Conservation (phyloP, 805 yeast species). For the Metschnikowia anglica region DNA sequence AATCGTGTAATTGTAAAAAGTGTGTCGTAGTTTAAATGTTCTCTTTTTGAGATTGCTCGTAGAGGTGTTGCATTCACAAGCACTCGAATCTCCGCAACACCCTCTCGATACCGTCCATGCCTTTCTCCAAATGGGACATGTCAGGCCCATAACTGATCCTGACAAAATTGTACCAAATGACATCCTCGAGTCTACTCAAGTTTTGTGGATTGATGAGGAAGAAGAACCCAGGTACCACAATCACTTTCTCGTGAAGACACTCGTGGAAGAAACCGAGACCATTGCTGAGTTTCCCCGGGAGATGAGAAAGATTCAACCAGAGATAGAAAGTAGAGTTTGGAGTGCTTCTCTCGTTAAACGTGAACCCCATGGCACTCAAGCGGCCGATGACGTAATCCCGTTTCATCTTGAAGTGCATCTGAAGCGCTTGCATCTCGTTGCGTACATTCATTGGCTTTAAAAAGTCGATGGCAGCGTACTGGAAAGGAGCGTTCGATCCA, state of each 20-base stretch:
- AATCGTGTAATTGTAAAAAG: neutral
- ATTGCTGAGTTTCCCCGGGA: slow-evolving; percentile 56
- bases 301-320: slow-evolving; percentile 56
- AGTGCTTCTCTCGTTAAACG: slow-evolving; percentile 39
- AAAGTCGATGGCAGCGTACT: slow-evolving; percentile 56
- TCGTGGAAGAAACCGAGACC: slow-evolving; percentile 65
- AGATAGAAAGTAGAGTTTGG: slow-evolving; percentile 61
- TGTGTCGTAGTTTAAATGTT: neutral
- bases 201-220: slow-evolving; percentile 58
- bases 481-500: slow-evolving; percentile 62
- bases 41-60: neutral
- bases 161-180: slow-evolving; percentile 58
- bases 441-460: slow-evolving; percentile 50
- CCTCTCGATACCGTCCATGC: slow-evolving; percentile 60
- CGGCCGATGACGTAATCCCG: slow-evolving; percentile 54
- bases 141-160: slow-evolving; percentile 64
- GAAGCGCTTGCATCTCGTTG: slow-evolving; percentile 56
- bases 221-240: slow-evolving; percentile 63
- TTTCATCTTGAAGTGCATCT: slow-evolving; percentile 54
- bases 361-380: slow-evolving; percentile 53
- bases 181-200: slow-evolving; percentile 48
- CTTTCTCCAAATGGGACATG: slow-evolving; percentile 46
- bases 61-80: slow-evolving; percentile 40
- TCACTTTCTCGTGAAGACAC: slow-evolving; percentile 57
- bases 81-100: slow-evolving; percentile 45